Conservation (phyloP, 2,329 filamentous ascomycete species). For the Paracamarosporium sp. region DNA sequence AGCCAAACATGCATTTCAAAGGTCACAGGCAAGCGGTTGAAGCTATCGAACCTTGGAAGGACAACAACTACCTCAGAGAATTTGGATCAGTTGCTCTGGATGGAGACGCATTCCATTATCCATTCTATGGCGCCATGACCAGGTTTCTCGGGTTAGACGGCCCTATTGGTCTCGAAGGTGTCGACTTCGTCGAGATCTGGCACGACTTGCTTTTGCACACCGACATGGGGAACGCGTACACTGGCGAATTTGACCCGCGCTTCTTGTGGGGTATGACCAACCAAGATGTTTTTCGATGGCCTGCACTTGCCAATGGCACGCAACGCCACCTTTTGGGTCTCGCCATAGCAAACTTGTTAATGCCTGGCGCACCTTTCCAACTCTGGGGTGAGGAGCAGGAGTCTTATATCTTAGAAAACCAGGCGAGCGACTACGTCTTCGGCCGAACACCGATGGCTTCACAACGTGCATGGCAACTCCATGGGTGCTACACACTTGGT, state of each 20-base stretch:
- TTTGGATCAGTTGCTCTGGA: slow-evolving; percentile 63
- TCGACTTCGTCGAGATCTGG: slow-evolving; percentile 62
- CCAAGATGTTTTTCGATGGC: slow-evolving; percentile 72
- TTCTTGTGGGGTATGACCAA: slow-evolving; percentile 71
- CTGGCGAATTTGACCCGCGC: slow-evolving; percentile 67
- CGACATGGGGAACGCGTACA: slow-evolving; percentile 66
- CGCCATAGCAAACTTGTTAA: slow-evolving; percentile 65
- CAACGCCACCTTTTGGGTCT: slow-evolving; percentile 64
- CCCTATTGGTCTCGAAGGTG: slow-evolving; percentile 25
- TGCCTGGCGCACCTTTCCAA: slow-evolving; percentile 67
- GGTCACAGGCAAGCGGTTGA: slow-evolving; percentile 58
- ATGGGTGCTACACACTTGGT: slow-evolving; percentile 67
- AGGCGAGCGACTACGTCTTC: slow-evolving; percentile 69
- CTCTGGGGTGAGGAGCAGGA: slow-evolving; percentile 72
- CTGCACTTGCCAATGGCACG: slow-evolving; percentile 63
- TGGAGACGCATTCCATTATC: slow-evolving; percentile 68
- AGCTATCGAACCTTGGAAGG: slow-evolving; percentile 54
- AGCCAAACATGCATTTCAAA: slow-evolving; percentile 60
- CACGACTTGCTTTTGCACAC: slow-evolving; percentile 64
- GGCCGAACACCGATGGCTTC: slow-evolving; percentile 69
- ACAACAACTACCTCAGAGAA: slow-evolving; percentile 60
- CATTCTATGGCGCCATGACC: slow-evolving; percentile 67
- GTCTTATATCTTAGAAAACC: slow-evolving; percentile 69
- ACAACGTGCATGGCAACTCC: slow-evolving; percentile 67
- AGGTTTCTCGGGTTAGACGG: slow-evolving; percentile 68